Conservation (phyloP, 306 rosid genomes). For the Herpetospermum pedunculosum region DNA sequence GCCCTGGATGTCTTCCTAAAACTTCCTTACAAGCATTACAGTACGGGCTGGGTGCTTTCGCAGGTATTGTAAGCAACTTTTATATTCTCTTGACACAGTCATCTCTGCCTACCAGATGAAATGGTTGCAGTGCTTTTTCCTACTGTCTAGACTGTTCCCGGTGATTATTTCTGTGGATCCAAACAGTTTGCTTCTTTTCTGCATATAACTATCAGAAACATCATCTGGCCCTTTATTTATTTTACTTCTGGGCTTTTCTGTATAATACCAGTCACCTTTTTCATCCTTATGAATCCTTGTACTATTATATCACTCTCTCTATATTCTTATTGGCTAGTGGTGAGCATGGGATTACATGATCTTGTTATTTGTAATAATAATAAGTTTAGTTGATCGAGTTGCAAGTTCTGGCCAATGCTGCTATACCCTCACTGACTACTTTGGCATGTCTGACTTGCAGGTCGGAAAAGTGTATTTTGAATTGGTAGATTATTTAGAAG, state of each 20-base stretch:
- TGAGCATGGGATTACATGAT: not conserved
- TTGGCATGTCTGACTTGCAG: slow-evolving; percentile 38
- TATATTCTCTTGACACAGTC: not conserved
- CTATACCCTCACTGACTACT: slow-evolving; percentile 1
- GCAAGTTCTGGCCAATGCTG: not conserved
- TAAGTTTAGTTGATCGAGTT: not conserved
- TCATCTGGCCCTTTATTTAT: not conserved
- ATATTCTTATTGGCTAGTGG: not conserved
- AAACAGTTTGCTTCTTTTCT: not conserved
- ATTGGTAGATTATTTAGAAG: slow-evolving; percentile 86
- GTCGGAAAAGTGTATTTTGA: slow-evolving; percentile 86
- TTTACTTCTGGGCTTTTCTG: not conserved
- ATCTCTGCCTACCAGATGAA: not conserved
- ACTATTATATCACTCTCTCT: not conserved
- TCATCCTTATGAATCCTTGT: not conserved
- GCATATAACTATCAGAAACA: not conserved
- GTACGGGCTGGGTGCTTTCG: slow-evolving; percentile 95
- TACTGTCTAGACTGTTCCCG: not conserved
- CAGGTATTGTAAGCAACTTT: slow-evolving; percentile 42
- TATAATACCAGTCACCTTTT: not conserved
- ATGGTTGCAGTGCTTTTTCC: not conserved
- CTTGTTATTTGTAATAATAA: slow-evolving; percentile 3
- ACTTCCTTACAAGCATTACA: slow-evolving; percentile 85
- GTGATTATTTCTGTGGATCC: not conserved
- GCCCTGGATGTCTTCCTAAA: slow-evolving; percentile 75